Percentiles rank a stretch among this genome's conserved stretches.
Conservation (phyloP, 768 basidiomycete genomes). For the Cubamyces lactineus region DNA sequence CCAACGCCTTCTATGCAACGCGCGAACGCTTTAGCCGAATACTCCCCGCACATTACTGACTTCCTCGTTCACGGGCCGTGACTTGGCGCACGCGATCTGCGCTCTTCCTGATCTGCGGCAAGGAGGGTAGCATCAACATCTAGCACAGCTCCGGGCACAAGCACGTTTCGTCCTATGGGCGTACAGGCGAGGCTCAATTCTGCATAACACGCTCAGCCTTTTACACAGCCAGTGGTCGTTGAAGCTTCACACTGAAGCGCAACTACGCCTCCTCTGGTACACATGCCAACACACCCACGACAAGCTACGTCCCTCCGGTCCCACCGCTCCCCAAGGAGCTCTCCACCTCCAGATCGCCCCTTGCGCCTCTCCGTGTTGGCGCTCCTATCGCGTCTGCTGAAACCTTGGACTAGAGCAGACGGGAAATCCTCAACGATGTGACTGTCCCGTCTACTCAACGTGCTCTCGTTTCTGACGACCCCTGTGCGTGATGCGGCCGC, state of each 20-base stretch:
- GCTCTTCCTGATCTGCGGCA: too few relatives aligned
- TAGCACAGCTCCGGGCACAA: too few relatives aligned
- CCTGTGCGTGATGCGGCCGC: conserved; percentile 46
- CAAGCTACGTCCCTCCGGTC: conserved; percentile 80
- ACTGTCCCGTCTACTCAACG: conserved; percentile 55
- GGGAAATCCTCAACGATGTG: conserved; percentile 47
- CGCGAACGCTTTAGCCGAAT: too few relatives aligned
- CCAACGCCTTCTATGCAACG: too few relatives aligned
- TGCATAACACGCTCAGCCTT: too few relatives aligned
- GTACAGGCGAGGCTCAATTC: too few relatives aligned
- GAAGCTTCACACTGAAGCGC: conserved; percentile 84
- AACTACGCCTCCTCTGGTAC: conserved; percentile 89
- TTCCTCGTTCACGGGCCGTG: too few relatives aligned
- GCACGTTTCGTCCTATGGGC: too few relatives aligned
- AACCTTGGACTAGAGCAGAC: conserved; percentile 41
- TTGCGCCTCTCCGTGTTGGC: conserved; percentile 56
- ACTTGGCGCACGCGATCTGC: too few relatives aligned
- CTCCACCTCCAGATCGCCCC: conserved; percentile 74
- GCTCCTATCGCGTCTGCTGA: conserved; percentile 51
- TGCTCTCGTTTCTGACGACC: conserved; percentile 44
- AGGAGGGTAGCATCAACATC: too few relatives aligned
- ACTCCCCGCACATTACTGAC: too few relatives aligned
- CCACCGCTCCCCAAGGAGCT: conserved; percentile 92
- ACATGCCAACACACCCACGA: conserved; percentile 73
- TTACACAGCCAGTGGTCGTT: conserved; percentile 59